Base-by-base conservation (phyloP, 192 early-diverging fungal genomes). In the Umbelopsis sp. region DNA sequence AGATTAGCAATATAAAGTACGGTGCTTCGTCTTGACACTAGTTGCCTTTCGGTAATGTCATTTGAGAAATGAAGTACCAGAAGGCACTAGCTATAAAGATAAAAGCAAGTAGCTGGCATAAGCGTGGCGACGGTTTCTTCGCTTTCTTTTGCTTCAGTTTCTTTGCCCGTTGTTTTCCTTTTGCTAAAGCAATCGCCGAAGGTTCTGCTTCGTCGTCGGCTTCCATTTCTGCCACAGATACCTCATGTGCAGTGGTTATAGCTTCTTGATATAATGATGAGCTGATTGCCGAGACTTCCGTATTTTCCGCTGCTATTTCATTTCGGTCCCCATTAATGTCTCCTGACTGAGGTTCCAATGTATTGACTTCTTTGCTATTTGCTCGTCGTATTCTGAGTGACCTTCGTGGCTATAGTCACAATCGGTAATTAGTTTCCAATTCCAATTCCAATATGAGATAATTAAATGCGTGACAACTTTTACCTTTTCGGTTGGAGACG, bases 171-270 rank as follows among this genome's bases (percentile, higher is more conserved):
- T 62, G 56, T 32, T 62, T 62, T 11, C 29, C 29, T 14, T 62
- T 62, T 12, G 56, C 56, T 31, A 62, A 32, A 62, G 56, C 56
- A 62, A 62, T 62, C 20, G 56, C 56, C 7, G 56, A 62, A 17
- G 56, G 56, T 34, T 62, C 56, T 14, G 56, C 56, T 20, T 62
- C 56, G 31, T 62, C 56, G n/a, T 62, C 56, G 16, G 56, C 56
- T 4, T 62, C 56, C 10, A 26, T 20, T 34, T 62, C 56, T 14
- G 56, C 34, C 31, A 62, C 26, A n/a, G 34, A 9, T 32, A 14
- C 26, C 12, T 62, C 56, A 34, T 32, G 17, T 4, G 14, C 34
- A 34, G 56, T 34, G 11, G 56, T 20, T 2, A 62, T 3, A 4
- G 31, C 1, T 14, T 62, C 56, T 3, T 31, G 25, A 54, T 34